Evolutionary conservation across 306 rosid genomes (phyloP).

Genomic region (Chamaecrista fasciculata): DNA sequence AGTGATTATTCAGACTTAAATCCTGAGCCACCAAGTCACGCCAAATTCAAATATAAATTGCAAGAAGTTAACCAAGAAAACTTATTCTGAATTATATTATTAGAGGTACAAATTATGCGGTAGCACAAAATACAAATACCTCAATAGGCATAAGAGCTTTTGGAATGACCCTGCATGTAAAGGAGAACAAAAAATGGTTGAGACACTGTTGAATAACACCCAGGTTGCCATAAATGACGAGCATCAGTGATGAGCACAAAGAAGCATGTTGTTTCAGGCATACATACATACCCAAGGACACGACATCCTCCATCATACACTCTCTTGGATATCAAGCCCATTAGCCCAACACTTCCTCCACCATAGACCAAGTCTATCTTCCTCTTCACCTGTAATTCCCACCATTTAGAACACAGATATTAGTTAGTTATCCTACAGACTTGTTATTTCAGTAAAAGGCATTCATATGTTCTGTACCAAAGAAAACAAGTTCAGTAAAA

Average conservation of each 20-base stretch:
- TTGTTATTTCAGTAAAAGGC: background rate
- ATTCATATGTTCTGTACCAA: background rate
- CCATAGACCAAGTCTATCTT: slow-evolving; percentile 89
- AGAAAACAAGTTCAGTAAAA: slow-evolving; percentile 12
- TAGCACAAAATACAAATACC: slow-evolving; percentile 45
- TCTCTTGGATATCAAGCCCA: slow-evolving; percentile 84
- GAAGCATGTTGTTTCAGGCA: slow-evolving; percentile 27
- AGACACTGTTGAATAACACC: slow-evolving; percentile 27
- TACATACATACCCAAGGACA: slow-evolving; percentile 92
- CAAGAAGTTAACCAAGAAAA: slow-evolving; percentile 2
- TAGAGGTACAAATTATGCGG: slow-evolving; percentile 10
- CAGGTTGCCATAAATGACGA: slow-evolving; percentile 1
- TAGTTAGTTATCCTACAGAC: background rate
- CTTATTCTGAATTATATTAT: slow-evolving; percentile 13
- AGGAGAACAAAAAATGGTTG: slow-evolving; percentile 11
- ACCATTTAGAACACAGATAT: slow-evolving; percentile 5
- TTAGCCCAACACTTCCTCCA: slow-evolving; percentile 88
- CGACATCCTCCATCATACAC: slow-evolving; percentile 90
- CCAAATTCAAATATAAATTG: background rate
- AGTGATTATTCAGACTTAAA: slow-evolving; percentile 4
- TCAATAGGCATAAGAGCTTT: slow-evolving; percentile 88
- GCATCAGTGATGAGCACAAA: background rate
- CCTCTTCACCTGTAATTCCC: slow-evolving; percentile 65
- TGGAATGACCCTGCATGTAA: slow-evolving; percentile 77
- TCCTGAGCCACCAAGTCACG: slow-evolving; percentile 6